phyloP scores from a whole-genome alignment of 2,329 filamentous ascomycete genomes.

The Cordyceps sp. region DNA sequence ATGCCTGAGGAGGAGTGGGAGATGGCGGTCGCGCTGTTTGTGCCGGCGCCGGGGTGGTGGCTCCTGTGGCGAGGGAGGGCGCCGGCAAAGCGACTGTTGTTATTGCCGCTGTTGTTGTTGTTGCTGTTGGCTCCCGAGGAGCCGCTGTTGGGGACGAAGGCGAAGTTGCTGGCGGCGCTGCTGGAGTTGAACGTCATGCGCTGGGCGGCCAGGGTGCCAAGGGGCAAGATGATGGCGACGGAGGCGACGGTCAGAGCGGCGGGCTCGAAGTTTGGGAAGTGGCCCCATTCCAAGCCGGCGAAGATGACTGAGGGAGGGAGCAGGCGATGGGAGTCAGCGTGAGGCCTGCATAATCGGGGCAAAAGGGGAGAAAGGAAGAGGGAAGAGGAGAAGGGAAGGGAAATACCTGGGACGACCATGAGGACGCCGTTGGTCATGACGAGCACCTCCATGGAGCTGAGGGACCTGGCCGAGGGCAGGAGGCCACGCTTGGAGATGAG shows the following conservation, averaged over 20 bases:
- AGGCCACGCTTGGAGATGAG: constrained; percentile 29
- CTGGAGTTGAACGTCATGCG: constrained; percentile 17
- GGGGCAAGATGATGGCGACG: constrained; percentile 32
- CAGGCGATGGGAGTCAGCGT: background rate
- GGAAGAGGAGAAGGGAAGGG: background rate
- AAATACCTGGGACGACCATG: constrained; percentile 37
- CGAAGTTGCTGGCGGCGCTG: constrained; percentile 5
- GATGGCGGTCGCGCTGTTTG: too few relatives aligned
- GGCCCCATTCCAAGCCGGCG: constrained; percentile 26
- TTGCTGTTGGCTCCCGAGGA: too few relatives aligned
- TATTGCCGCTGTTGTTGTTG: too few relatives aligned
- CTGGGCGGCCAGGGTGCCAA: constrained; percentile 34
- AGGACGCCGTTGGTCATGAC: constrained; percentile 38
- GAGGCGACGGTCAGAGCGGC: constrained; percentile 31
- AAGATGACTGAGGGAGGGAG: constrained; percentile 26
- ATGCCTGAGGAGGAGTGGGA: too few relatives aligned
- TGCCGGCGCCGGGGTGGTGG: background rate
- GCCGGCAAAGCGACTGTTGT: too few relatives aligned
- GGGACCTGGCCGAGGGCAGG: constrained; percentile 21
- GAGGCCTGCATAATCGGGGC: too few relatives aligned
- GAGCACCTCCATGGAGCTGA: constrained; percentile 36
- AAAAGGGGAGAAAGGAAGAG: too few relatives aligned
- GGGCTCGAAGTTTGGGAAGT: constrained; percentile 27
- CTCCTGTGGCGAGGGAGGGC: too few relatives aligned
- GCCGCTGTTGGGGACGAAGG: constrained; percentile 3